Base-by-base conservation (phyloP, 139 green algal species). In the Chlamydomonas incerta region DNA sequence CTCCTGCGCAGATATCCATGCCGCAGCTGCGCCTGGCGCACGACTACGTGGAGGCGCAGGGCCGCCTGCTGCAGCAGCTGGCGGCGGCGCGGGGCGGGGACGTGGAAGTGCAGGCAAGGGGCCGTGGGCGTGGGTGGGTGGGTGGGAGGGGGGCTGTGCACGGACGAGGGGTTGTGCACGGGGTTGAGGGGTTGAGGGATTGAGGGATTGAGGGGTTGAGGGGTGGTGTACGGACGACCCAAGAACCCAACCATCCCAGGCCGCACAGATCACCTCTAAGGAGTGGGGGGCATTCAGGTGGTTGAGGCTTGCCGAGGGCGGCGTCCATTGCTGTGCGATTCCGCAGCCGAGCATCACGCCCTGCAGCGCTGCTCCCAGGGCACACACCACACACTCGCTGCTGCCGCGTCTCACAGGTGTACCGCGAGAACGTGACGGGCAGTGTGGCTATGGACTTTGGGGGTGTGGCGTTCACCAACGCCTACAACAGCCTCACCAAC, bases 401-500 rank as follows among this genome's bases (percentile, higher is more conserved):
- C n/a, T 72, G 24, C 31, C 21, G 24, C 18, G 28, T 47, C 28
- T 28, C 8, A 0, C 85, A 89, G 85, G 85, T 89, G 29, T 66
- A 77, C 72, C 74, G 69, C 21, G 76, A 83, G 46, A 80, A 80
- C 62, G 89, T 94, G 0, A 85, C 68, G 10, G 91, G 89, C 17
- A 83, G 79, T 26, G 75, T 90, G 28, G 74, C 83, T 21, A 93
- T 94, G 90, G 68, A 88, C 21, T 93, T 93, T 41, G 80, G 92
- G 26, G 79, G 88, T 21, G 80, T 90, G 65, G 76, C 89, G 26
- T 83, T 96, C 47, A 89, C 92, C 37, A 96, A 96, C 57, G 88
- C 87, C 8, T 96, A 96, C 86, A 67, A 82, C n/a, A 90, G 90
- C 70, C 80, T 96, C 52, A 91, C 85, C 55, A 94, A 94, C 58